Evolutionary conservation across 2,329 filamentous ascomycete species (phyloP).

Genomic region (Colletotrichum caudatum): DNA sequence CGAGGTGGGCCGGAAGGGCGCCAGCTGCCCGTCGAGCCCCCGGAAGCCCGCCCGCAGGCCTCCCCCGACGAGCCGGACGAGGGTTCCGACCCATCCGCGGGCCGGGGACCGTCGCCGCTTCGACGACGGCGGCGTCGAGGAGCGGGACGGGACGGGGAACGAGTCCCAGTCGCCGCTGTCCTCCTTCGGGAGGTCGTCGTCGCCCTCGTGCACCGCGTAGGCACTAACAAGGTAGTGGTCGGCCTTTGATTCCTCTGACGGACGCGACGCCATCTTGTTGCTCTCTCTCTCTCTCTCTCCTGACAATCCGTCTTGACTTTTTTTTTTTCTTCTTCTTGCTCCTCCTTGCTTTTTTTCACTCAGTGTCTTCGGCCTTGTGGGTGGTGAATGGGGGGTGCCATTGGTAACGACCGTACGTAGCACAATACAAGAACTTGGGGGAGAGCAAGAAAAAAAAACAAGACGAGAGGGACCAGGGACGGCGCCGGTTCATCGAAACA

Average conservation of each 20-base stretch:
- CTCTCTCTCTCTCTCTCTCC: no score
- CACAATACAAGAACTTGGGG: no score
- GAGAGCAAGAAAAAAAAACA: background rate
- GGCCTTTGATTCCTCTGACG: conserved; percentile 18
- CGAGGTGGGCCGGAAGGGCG: conserved; percentile 46
- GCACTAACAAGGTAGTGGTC: conserved; percentile 20
- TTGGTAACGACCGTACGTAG: no score
- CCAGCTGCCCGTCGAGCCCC: conserved; percentile 26
- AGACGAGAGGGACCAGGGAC: background rate
- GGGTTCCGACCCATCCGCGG: background rate
- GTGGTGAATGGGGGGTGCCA: background rate
- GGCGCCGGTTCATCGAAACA: background rate
- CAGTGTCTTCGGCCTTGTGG: background rate
- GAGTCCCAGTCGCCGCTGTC: background rate
- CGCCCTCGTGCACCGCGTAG: conserved; percentile 18
- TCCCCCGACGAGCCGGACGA: background rate
- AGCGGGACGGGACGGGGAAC: background rate
- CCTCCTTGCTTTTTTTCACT: background rate
- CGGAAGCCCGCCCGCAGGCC: conserved; percentile 2
- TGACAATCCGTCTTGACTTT: background rate
- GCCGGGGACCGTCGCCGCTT: conserved; percentile 21
- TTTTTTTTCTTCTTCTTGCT: background rate
- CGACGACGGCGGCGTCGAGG: conserved; percentile 4
- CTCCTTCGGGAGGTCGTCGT: conserved; percentile 10
- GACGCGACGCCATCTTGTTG: conserved; percentile 23